A percentile compares a stretch with the other conserved stretches of the same genome.
phyloP scores from a whole-genome alignment of 352 stramenopile species.

The Phytophthora tentaculata region DNA sequence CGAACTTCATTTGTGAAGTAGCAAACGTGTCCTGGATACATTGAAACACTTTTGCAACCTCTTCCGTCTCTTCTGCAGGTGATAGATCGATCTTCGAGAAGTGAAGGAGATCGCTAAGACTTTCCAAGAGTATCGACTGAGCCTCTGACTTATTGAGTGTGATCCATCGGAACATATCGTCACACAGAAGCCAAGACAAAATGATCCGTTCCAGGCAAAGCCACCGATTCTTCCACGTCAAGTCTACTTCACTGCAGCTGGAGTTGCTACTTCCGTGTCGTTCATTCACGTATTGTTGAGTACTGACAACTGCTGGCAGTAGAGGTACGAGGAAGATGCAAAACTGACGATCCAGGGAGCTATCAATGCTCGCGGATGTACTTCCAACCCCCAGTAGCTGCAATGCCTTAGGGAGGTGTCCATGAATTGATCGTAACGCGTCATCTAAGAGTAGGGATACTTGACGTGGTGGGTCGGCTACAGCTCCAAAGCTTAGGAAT shows the following conservation, averaged over 20 bases:
- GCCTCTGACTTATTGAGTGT: conserved; percentile 49
- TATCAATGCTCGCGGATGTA: neutral
- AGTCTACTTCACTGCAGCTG: neutral
- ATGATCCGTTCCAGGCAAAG: conserved; percentile 41
- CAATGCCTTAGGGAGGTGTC: conserved; percentile 23
- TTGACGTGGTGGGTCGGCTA: neutral
- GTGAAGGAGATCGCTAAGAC: conserved; percentile 38
- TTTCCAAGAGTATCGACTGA: conserved; percentile 38
- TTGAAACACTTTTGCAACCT: conserved; percentile 10
- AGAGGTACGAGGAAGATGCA: conserved; percentile 54
- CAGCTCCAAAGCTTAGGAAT: conserved; percentile 29
- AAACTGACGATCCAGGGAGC: conserved; percentile 56
- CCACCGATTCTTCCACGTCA: conserved; percentile 34
- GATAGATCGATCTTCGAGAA: conserved; percentile 3
- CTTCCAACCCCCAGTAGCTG: conserved; percentile 8
- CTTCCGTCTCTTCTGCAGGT: conserved; percentile 7
- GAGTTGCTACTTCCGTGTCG: neutral
- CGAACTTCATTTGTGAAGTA: conserved; percentile 10
- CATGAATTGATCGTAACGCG: conserved; percentile 25
- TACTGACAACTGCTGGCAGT: conserved; percentile 38
- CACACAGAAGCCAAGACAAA: conserved; percentile 58
- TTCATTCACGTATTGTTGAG: conserved; percentile 10
- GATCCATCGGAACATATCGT: conserved; percentile 83
- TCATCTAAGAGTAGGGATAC: conserved; percentile 31
- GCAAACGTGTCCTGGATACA: conserved; percentile 9